phyloP scores from a whole-genome alignment of 495 filamentous ascomycete genomes.

The Lophium mytilinum region DNA sequence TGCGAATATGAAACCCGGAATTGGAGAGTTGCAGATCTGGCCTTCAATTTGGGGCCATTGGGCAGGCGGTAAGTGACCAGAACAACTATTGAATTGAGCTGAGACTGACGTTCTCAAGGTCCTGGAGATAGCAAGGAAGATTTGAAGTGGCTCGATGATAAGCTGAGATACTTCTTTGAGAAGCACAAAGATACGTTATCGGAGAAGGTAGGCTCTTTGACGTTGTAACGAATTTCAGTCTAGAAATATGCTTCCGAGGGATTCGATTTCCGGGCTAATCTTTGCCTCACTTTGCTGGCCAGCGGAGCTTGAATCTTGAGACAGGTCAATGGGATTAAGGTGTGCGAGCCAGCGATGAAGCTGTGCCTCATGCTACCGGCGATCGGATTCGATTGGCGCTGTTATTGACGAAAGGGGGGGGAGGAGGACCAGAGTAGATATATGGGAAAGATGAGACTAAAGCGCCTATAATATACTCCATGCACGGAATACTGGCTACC shows the following conservation, averaged over 20 bases:
- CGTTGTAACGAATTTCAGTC: too few species aligned
- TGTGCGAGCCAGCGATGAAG: conserved; percentile 17
- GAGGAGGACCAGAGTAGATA: conserved; percentile 14
- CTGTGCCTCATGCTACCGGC: conserved; percentile 7
- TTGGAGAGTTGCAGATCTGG: conserved; percentile 50
- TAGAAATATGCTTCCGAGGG: too few species aligned
- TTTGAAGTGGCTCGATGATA: conserved; percentile 57
- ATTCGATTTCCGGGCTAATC: too few species aligned
- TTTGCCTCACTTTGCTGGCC: too few species aligned
- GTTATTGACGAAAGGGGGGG: conserved; percentile 12
- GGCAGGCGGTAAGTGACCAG: conserved; percentile 24
- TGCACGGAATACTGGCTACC: conserved; percentile 2
- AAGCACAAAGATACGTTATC: conserved; percentile 2
- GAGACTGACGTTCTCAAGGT: conserved; percentile 29
- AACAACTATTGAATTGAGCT: neutral
- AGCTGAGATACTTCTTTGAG: conserved; percentile 44
- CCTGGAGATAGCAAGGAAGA: conserved; percentile 57
- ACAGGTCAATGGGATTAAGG: conserved; percentile 22
- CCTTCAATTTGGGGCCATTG: conserved; percentile 64
- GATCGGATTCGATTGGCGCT: conserved; percentile 10
- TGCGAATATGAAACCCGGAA: conserved; percentile 50
- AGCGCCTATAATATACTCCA: too few species aligned
- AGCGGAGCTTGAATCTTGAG: neutral
- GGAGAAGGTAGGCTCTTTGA: too few species aligned
- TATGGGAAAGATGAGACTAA: conserved; percentile 16